Conservation (phyloP, 768 basidiomycete genomes). For the Clitopilus hobsonii region DNA sequence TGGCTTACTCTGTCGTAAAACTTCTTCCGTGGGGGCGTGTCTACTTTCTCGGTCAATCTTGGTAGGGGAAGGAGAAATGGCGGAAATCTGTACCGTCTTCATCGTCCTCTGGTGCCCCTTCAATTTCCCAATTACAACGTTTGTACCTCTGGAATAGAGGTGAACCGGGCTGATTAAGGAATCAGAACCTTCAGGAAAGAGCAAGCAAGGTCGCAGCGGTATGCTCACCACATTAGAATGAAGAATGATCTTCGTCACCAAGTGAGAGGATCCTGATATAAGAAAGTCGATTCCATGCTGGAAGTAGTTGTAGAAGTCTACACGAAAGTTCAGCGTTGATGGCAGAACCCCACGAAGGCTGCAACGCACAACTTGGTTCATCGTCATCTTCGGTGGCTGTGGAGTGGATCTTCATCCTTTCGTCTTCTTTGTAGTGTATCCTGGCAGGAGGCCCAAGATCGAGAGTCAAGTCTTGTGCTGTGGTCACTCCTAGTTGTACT, state of each 20-base stretch:
- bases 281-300: slow-evolving; percentile 88
- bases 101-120: slow-evolving; percentile 74
- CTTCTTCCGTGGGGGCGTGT: slow-evolving; percentile 69
- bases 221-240: slow-evolving; percentile 80
- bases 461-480: slow-evolving; percentile 73
- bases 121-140: slow-evolving; percentile 88
- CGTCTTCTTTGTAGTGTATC: slow-evolving; percentile 84
- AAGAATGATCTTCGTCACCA: slow-evolving; percentile 79
- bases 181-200: neutral
- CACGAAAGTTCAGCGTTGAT: slow-evolving; percentile 2
- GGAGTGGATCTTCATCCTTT: slow-evolving; percentile 81
- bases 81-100: slow-evolving; percentile 56
- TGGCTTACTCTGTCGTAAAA: slow-evolving; percentile 69
- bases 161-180: slow-evolving; percentile 67
- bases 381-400: slow-evolving; percentile 42
- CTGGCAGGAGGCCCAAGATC: slow-evolving; percentile 78
- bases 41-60: slow-evolving; percentile 26
- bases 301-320: slow-evolving; percentile 93
- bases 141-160: slow-evolving; percentile 89
- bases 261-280: slow-evolving; percentile 63
- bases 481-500: slow-evolving; percentile 69
- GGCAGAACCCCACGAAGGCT: neutral
- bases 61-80: slow-evolving; percentile 1
- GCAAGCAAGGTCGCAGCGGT: neutral
- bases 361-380: slow-evolving; percentile 45